These are phyloP conservation scores for Stipa capillata DNA, from an alignment of 176 grass and related monocot species.

Conservation along the genomic window DNA sequence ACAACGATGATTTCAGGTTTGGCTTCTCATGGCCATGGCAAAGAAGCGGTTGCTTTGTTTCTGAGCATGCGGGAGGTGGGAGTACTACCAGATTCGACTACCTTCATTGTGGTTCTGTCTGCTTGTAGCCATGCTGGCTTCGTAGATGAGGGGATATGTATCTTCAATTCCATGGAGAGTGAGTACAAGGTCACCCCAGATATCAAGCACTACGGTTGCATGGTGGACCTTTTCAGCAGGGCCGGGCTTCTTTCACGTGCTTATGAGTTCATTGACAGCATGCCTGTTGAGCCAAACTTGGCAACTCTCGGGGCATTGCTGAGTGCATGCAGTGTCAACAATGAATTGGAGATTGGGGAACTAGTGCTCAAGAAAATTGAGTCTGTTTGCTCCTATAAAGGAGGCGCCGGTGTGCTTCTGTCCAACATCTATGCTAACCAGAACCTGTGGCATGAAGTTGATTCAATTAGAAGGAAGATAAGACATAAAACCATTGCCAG, in stretches of 20 bases:
- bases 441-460: conserved; percentile 54
- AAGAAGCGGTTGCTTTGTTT: conserved; percentile 34
- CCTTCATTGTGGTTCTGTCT: conserved; percentile 53
- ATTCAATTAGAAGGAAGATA: conserved; percentile 42
- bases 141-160: conserved; percentile 43
- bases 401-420: conserved; percentile 53
- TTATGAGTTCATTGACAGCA: conserved; percentile 39
- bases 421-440: conserved; percentile 68
- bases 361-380: conserved; percentile 55
- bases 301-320: conserved; percentile 45
- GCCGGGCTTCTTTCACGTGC: conserved; percentile 48
- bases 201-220: conserved; percentile 72
- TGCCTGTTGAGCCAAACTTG: conserved; percentile 56
- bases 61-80: conserved; percentile 23
- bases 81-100: conserved; percentile 45
- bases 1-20: conserved; percentile 50
- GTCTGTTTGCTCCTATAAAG: conserved; percentile 45
- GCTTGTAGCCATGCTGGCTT: conserved; percentile 75
- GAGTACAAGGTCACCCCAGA: conserved; percentile 25
- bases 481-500: conserved; percentile 3
- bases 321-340: conserved; percentile 54
- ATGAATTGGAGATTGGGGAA: conserved; percentile 48
- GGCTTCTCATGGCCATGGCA: conserved; percentile 46
- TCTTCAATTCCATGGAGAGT: conserved; percentile 57
- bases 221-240: conserved; percentile 71